Conservation (phyloP, 2,329 filamentous ascomycete species). For the Trichoderma breve region DNA sequence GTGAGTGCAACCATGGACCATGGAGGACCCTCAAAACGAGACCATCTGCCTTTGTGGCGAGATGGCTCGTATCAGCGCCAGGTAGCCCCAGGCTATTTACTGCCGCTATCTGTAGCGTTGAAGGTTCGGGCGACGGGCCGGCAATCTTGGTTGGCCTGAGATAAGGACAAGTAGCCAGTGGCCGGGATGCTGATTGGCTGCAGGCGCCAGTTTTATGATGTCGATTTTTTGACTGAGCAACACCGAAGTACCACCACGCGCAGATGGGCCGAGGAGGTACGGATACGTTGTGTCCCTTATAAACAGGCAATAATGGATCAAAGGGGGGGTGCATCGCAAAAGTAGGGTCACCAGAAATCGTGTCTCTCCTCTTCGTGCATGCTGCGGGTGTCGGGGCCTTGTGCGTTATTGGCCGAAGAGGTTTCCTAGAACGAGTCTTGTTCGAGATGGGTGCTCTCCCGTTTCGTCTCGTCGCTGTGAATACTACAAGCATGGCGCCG, state of each 20-base stretch:
- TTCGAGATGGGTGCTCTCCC: neutral
- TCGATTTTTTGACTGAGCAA: slow-evolving; percentile 37
- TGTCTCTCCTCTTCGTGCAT: neutral
- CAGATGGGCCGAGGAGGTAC: slow-evolving; percentile 13
- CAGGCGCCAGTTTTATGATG: slow-evolving; percentile 40
- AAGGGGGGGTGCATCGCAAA: neutral
- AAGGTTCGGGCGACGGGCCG: slow-evolving; percentile 25
- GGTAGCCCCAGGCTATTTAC: slow-evolving; percentile 12
- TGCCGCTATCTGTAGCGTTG: slow-evolving; percentile 22
- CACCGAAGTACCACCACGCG: slow-evolving; percentile 25
- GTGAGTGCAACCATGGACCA: slow-evolving; percentile 11
- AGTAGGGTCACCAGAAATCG: neutral
- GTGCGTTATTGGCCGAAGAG: slow-evolving; percentile 5
- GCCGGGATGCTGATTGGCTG: slow-evolving; percentile 39
- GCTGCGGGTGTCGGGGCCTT: neutral
- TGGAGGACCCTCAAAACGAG: neutral
- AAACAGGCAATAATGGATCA: neutral
- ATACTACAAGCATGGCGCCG: slow-evolving; percentile 13
- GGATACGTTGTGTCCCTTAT: neutral
- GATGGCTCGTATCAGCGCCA: neutral
- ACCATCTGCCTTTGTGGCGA: neutral
- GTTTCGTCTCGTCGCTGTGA: neutral
- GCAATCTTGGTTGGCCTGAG: slow-evolving; percentile 39
- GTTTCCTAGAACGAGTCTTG: neutral
- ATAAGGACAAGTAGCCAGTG: slow-evolving; percentile 38